Evolutionary conservation across 176 grass and related monocot species (phyloP).

Genomic region (Musa beccarii): DNA sequence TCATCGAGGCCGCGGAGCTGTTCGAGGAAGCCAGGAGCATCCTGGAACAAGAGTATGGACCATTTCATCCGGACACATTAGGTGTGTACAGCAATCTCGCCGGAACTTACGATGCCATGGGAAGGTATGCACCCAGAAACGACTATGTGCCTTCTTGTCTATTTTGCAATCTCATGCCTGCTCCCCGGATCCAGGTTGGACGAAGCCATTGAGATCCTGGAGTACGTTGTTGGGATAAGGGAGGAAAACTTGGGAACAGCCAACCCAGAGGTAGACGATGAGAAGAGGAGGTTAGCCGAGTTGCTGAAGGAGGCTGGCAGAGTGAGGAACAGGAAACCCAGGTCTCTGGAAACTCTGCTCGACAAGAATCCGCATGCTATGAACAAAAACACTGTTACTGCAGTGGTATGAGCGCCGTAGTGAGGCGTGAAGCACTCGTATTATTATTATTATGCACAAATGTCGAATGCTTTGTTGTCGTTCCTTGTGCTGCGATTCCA

Average conservation of each 20-base stretch:
- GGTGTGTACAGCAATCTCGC: conserved; percentile 96
- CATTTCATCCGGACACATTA: conserved; percentile 81
- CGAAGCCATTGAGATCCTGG: conserved; percentile 90
- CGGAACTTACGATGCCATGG: conserved; percentile 95
- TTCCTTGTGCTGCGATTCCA: no score
- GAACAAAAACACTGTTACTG: conserved; percentile 41
- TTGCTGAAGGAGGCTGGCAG: conserved; percentile 89
- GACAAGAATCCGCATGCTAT: conserved; percentile 49
- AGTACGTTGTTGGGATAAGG: conserved; percentile 74
- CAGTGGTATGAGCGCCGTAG: not conserved
- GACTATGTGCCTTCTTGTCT: no score
- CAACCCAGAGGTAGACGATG: conserved; percentile 83
- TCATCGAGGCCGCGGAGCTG: conserved; percentile 72
- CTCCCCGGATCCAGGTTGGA: conserved; percentile 36
- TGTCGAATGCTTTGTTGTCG: no score
- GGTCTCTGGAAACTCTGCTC: conserved; percentile 65
- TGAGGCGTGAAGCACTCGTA: not conserved
- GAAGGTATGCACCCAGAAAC: conserved; percentile 53
- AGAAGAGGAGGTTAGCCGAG: conserved; percentile 78
- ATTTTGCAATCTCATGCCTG: no score
- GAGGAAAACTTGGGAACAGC: conserved; percentile 94
- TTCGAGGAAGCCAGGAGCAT: conserved; percentile 87
- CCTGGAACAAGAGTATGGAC: conserved; percentile 87
- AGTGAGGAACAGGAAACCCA: conserved; percentile 71
- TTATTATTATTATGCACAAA: no score